These are phyloP conservation scores for Triticum turgidum DNA, from an alignment of 176 grass and related monocot species.

Conservation along the genomic window DNA sequence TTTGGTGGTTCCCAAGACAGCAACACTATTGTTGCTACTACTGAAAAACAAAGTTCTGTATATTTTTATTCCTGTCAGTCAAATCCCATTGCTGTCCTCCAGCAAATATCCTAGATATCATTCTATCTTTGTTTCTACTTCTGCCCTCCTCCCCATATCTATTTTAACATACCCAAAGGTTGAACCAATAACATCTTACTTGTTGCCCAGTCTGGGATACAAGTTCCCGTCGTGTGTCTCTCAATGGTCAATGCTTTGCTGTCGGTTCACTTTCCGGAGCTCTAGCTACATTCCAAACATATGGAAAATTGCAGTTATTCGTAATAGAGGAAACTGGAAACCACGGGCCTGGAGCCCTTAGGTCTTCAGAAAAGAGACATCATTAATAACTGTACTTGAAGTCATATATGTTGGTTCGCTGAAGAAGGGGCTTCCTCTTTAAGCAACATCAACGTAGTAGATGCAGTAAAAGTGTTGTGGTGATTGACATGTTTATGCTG, in stretches of 20 bases:
- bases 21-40: neutral
- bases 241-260: neutral
- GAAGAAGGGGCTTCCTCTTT: neutral
- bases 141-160: neutral
- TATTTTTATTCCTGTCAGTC: neutral
- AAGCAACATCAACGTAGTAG: constrained; percentile 1
- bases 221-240: neutral
- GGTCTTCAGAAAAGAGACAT: neutral
- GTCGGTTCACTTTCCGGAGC: neutral
- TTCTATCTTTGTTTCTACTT: neutral
- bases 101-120: neutral
- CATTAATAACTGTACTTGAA: neutral
- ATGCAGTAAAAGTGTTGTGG: neutral
- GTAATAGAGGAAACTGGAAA: neutral
- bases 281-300: neutral
- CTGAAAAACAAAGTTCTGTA: constrained; percentile 7
- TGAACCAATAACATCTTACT: neutral
- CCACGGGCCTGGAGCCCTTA: neutral
- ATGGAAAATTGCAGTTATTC: neutral
- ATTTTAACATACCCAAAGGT: neutral
- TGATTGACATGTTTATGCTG: neutral
- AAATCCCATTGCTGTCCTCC: constrained; percentile 9
- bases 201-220: neutral
- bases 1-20: no score
- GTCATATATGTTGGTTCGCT: neutral